Evolutionary conservation across 306 rosid genomes (phyloP).

Genomic region (Lathyrus tuberosus): DNA sequence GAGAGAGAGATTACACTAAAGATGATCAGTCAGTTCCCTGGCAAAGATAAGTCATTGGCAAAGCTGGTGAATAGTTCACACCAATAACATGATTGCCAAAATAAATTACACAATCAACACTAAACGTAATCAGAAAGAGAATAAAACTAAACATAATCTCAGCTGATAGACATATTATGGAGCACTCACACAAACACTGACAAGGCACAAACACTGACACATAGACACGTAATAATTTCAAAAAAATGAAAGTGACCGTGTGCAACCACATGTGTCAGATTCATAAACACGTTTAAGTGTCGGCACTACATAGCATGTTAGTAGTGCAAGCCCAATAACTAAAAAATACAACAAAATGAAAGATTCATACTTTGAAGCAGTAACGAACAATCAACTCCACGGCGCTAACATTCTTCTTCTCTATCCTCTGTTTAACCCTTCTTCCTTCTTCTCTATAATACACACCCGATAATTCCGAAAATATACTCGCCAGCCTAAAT

Average conservation of each 20-base stretch:
- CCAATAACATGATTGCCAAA: neutral
- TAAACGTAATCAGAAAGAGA: constrained; percentile 12
- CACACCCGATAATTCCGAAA: constrained; percentile 67
- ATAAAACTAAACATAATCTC: constrained; percentile 5
- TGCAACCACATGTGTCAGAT: neutral
- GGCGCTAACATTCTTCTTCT: constrained; percentile 67
- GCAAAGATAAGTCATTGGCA: neutral
- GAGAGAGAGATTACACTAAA: neutral
- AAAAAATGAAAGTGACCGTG: neutral
- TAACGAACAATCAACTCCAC: constrained; percentile 77
- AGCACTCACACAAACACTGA: neutral
- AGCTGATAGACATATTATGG: constrained; percentile 12
- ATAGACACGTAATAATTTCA: neutral
- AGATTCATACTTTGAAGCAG: constrained; percentile 78
- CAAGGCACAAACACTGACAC: neutral
- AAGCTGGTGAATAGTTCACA: neutral
- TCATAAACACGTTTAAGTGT: neutral
- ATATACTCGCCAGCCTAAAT: constrained; percentile 65
- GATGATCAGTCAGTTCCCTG: neutral
- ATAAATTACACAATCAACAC: neutral
- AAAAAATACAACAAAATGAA: constrained; percentile 7
- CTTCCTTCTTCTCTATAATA: constrained; percentile 90
- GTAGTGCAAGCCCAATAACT: neutral
- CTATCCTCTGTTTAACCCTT: constrained; percentile 71
- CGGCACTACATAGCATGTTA: neutral